Conservation (phyloP, 169 alveolate species). For the Neospora caninum region DNA sequence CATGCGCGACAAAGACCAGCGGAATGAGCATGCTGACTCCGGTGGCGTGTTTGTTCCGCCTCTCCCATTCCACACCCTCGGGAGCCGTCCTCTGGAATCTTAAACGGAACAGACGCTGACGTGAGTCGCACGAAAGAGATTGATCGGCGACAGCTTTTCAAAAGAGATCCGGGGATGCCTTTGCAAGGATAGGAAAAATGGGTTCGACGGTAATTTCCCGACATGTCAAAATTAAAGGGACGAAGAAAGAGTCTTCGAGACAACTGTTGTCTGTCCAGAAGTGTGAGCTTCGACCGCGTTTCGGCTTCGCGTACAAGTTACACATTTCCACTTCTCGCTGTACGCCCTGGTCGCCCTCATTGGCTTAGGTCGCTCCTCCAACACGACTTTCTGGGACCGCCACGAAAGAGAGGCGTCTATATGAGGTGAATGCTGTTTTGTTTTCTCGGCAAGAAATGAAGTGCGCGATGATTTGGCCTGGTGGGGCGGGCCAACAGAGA, state of each 20-base stretch:
- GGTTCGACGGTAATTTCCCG: too few relatives aligned
- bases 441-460: not conserved
- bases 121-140: too few relatives aligned
- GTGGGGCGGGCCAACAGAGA: not conserved
- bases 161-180: too few relatives aligned
- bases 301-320: not conserved
- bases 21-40: too few relatives aligned
- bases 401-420: not conserved
- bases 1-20: too few relatives aligned
- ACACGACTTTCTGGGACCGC: not conserved
- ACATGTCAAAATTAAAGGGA: not conserved
- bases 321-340: conserved; percentile 14
- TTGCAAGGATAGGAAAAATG: too few relatives aligned
- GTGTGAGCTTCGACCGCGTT: too few relatives aligned
- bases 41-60: too few relatives aligned
- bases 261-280: not conserved
- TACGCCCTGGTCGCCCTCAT: conserved; percentile 1
- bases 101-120: too few relatives aligned
- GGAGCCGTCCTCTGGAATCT: too few relatives aligned
- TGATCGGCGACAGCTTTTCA: too few relatives aligned
- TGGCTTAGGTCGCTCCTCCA: not conserved
- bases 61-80: too few relatives aligned
- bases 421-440: not conserved
- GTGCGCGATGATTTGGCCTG: not conserved
- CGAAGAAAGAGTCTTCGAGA: not conserved